Base-by-base conservation (phyloP, 108 stramenopile species). In the Skeletonema marinoi region DNA sequence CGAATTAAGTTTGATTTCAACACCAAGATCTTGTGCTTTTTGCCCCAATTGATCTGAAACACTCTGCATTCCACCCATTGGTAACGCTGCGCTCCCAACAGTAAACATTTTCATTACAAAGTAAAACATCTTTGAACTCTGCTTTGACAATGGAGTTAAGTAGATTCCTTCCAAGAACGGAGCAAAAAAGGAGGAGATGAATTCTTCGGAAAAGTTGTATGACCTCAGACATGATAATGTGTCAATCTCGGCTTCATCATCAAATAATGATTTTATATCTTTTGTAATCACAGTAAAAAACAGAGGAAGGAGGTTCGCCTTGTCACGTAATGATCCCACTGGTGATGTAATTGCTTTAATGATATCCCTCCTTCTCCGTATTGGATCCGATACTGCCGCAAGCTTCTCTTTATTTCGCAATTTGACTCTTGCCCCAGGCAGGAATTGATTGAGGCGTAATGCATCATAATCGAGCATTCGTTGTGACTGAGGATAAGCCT, bases 161-260 rank as follows among this genome's bases (percentile, higher is more conserved):
- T 90, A 96, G 31, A 96, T 92, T 1, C 95, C 95, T 79, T 92
- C 90, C 60, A 96, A 66, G 74, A 96, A 96, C 16, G 95, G 95
- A 32, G 75, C 83, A 78, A 92, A 88, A 80, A 96, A 96, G 25
- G 74, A 70, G 10, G 76, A 61, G 6, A 94, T 87, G 65, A 96
- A 89, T 32, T 86, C 81, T 17, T 89, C 88, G 16, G 88, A 88
- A 68, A 96, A 90, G 12, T 84, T 69, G 86, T 91, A 96, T 61
- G 80, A 70, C 61, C 69, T 68, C 29, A 96, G 68, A 13, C 88
- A 88, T 2, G 83, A 66, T 42, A 83, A 32, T 21, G 95, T 94
- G 50, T 85, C 86, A 5, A 81, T 88, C 77, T 96, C 95, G 8
- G 64, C 60, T 75, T 51, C 19, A 51, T 51, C 19, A 2, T n/a